phyloP scores from a whole-genome alignment of 2,329 filamentous ascomycete genomes.

The Bipolaris gigantea region DNA sequence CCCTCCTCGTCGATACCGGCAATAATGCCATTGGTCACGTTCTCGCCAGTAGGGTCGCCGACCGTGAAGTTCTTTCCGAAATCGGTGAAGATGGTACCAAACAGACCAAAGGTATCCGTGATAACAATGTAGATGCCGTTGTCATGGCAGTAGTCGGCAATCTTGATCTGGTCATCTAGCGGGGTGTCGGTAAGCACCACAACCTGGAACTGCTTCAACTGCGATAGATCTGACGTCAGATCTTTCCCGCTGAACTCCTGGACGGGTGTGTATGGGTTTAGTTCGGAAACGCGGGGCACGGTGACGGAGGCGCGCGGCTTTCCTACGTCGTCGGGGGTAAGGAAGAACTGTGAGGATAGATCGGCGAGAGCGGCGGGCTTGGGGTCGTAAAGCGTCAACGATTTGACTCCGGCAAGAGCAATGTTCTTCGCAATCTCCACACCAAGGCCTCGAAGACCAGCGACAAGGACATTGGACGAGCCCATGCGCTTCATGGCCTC shows the following conservation, averaged over 20 bases:
- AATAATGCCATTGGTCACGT: constrained; percentile 82
- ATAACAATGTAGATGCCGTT: constrained; percentile 91
- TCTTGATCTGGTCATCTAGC: constrained; percentile 75
- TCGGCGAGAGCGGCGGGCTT: constrained; percentile 81
- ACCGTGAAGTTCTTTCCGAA: constrained; percentile 94
- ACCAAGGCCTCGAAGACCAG: constrained; percentile 89
- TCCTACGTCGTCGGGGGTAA: constrained; percentile 83
- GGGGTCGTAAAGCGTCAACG: constrained; percentile 89
- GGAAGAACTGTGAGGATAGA: constrained; percentile 96
- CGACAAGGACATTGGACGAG: constrained; percentile 89
- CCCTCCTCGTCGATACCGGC: constrained; percentile 88
- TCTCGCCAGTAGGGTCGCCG: constrained; percentile 87
- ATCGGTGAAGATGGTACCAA: constrained; percentile 95
- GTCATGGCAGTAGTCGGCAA: constrained; percentile 90
- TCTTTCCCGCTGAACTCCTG: constrained; percentile 67
- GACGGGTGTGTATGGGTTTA: constrained; percentile 95
- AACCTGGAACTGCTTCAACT: constrained; percentile 89
- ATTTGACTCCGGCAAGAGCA: constrained; percentile 96
- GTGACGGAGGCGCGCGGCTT: constrained; percentile 88
- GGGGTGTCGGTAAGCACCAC: constrained; percentile 87
- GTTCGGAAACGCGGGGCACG: constrained; percentile 84
- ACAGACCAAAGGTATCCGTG: constrained; percentile 88
- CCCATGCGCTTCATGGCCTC: constrained; percentile 98
- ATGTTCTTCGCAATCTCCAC: constrained; percentile 99
- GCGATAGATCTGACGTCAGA: constrained; percentile 73